Percentiles rank a stretch among this genome's conserved stretches.
Conservation (phyloP, 2,329 filamentous ascomycete genomes). For the Colletotrichum paranaense region DNA sequence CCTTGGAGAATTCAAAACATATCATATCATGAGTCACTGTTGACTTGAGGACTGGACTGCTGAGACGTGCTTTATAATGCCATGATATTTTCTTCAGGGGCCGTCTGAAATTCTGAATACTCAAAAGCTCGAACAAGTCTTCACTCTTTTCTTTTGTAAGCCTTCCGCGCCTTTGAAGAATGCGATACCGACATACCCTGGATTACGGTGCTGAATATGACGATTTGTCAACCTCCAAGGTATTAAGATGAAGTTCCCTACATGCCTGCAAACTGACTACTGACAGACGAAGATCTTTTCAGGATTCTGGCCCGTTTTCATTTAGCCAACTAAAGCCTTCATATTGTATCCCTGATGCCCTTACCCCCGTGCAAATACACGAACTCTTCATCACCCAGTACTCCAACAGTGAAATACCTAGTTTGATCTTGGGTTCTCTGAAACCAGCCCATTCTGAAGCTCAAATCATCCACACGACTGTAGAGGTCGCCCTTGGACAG, state of each 20-base stretch:
- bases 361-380: background rate
- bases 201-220: background rate
- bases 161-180: background rate
- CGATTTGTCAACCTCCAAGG: no score
- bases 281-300: no score
- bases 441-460: conserved; percentile 20
- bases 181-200: background rate
- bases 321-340: no score
- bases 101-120: background rate
- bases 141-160: background rate
- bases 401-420: conserved; percentile 5
- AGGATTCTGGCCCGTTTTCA: no score
- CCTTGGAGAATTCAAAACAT: background rate
- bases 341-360: no score
- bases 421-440: background rate
- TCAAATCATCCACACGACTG: background rate
- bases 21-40: background rate
- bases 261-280: no score
- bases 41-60: background rate
- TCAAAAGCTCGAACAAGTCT: background rate
- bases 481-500: background rate
- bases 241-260: no score
- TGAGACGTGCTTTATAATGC: background rate
- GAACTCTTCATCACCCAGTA: background rate
- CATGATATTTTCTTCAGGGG: background rate